Evolutionary conservation across 768 basidiomycete species (phyloP), one percentile per base, ranked within the genome.

Genomic region (Suillus alpinus): DNA sequence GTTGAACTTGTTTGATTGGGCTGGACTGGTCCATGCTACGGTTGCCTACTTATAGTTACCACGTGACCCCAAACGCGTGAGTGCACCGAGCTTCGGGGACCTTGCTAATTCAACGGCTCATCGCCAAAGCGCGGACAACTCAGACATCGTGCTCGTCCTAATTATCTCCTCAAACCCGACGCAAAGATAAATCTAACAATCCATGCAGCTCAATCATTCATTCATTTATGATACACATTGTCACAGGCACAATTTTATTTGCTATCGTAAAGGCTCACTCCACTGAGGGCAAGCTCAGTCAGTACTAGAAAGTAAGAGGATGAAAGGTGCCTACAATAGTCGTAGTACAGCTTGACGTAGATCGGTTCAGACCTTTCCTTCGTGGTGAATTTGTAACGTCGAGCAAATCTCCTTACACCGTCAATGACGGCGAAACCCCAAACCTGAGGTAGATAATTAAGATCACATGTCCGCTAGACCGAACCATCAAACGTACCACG

Each of bases 381-480:
- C 16, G 23, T 84, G 7, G 78, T 82, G 72, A 88, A 89, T 63
- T 80, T 78, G 65, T 86, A 72, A 63, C 83, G 83, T 51, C 86
- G 76, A 5, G 76, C 72, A 65, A 86, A 84, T 62, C 83, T 73
- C 62, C 83, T 80, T 64, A 81, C 81, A 36, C 77, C 82, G 10
- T 84, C 72, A 59, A 84, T 70, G 0, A 75, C 75, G 65, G 85
- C 77, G n/a, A 88, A 76, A 29, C 86, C 87, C 86, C 86, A 88
- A 4, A 65, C 68, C 75, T 76, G 46, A 23, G n/a, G 10, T 44
- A 36, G 37, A 14, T 41, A 3, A 31, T 62, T 40, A 18, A 39
- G 26, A 20, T 16, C 53, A 29, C 1, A 12, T 26, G 16, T 29
- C 41, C 6, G 34, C 51, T 16, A n/a, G 9, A 47, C 37, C 8